Percentiles rank a stretch among this genome's conserved stretches.
These are phyloP conservation scores for Blastobotrys persicus DNA, from an alignment of 1,139 yeast genomes.

Conservation along the genomic window DNA sequence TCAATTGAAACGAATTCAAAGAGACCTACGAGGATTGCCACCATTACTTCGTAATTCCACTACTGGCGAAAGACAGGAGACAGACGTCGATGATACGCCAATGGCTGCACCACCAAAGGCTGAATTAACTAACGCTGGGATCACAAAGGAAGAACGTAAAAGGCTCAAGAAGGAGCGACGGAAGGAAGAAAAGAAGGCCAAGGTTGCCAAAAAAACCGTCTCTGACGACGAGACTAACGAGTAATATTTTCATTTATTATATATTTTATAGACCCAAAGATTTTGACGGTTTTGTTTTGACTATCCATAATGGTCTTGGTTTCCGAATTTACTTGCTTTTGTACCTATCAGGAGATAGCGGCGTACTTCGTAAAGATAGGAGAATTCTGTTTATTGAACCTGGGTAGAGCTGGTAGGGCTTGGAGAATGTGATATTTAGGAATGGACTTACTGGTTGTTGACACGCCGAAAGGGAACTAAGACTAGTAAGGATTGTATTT, in stretches of 20 bases:
- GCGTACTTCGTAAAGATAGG: no score
- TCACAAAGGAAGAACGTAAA: slow-evolving; percentile 38
- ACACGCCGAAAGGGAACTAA: no score
- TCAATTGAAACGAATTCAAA: slow-evolving; percentile 64
- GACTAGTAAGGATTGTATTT: no score
- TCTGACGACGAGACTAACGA: slow-evolving; percentile 2
- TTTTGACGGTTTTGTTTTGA: no score
- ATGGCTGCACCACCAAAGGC: slow-evolving; percentile 10
- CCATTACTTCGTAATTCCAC: slow-evolving; percentile 41
- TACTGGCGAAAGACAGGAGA: slow-evolving; percentile 13
- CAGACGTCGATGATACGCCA: slow-evolving; percentile 10
- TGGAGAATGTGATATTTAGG: no score
- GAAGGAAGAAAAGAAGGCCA: slow-evolving; percentile 33
- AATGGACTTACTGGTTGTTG: no score
- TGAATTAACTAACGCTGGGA: slow-evolving; percentile 13
- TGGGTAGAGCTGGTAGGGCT: no score
- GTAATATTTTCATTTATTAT: neutral
- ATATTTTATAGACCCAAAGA: neutral
- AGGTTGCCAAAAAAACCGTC: slow-evolving; percentile 14
- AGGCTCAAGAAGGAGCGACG: slow-evolving; percentile 44
- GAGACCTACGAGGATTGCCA: slow-evolving; percentile 73
- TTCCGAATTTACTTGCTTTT: no score
- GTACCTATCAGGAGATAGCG: no score
- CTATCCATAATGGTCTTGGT: no score
- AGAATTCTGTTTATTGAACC: no score